Evolutionary conservation across 306 rosid species (phyloP).

Genomic region (Quercus rubra): DNA sequence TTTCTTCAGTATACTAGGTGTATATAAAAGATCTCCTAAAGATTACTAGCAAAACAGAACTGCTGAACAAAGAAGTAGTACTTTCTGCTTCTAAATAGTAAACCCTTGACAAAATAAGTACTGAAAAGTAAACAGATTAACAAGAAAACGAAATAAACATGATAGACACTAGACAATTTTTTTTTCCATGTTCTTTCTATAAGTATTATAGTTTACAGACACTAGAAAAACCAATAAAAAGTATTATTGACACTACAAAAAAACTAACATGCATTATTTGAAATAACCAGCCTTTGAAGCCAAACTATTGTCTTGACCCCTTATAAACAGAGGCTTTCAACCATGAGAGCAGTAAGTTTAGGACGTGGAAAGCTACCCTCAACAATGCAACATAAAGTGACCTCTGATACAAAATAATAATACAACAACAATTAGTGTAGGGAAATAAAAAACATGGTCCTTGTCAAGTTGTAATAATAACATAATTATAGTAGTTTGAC

Average conservation of each 20-base stretch:
- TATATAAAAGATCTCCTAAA: background rate
- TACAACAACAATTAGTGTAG: background rate
- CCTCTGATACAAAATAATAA: background rate
- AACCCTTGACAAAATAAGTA: background rate
- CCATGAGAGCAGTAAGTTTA: background rate
- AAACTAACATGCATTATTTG: background rate
- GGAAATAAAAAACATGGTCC: background rate
- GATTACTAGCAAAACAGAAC: background rate
- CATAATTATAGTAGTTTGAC: background rate
- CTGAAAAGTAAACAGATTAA: background rate
- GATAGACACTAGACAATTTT: background rate
- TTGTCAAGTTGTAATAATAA: background rate
- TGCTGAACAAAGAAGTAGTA: background rate
- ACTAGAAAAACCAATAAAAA: background rate
- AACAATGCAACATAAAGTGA: background rate
- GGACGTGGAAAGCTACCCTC: background rate
- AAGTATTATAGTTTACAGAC: background rate
- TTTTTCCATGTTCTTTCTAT: too few species aligned
- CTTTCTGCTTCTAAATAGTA: background rate
- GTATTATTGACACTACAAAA: background rate
- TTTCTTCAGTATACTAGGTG: background rate
- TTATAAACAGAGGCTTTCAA: background rate
- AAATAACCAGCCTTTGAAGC: background rate
- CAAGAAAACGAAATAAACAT: background rate
- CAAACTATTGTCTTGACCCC: background rate